phyloP scores from a whole-genome alignment of 2,329 filamentous ascomycete species.

The Colletotrichum chrysophilum region DNA sequence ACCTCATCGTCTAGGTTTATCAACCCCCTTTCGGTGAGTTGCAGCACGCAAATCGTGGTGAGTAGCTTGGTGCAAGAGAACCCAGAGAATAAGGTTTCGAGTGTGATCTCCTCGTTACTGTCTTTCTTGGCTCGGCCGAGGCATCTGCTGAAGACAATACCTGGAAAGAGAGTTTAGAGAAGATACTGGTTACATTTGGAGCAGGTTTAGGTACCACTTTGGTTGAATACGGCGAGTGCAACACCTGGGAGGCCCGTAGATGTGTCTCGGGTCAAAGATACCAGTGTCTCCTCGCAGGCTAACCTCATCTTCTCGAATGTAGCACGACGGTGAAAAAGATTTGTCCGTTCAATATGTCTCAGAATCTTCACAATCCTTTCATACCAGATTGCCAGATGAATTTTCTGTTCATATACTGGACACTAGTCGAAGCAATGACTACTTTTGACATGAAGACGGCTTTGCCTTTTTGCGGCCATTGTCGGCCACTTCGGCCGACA shows the following conservation, averaged over 20 bases:
- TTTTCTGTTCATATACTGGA: neutral
- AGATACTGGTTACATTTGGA: neutral
- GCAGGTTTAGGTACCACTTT: neutral
- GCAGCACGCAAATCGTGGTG: neutral
- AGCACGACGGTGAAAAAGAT: neutral
- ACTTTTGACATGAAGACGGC: neutral
- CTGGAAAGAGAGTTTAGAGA: neutral
- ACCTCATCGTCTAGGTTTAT: neutral
- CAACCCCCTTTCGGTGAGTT: neutral
- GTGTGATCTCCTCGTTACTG: neutral
- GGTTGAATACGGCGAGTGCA: neutral
- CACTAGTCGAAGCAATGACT: neutral
- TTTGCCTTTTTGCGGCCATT: neutral
- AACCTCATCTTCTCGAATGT: neutral
- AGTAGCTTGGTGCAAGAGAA: neutral
- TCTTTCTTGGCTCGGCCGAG: neutral
- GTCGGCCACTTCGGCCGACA: neutral
- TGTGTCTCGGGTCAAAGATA: neutral
- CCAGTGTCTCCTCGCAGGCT: neutral
- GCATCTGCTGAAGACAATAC: neutral
- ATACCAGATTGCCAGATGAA: neutral
- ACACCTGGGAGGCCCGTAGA: neutral
- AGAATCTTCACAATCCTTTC: neutral
- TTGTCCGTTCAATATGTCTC: neutral
- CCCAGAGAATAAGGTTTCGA: neutral